phyloP scores from a whole-genome alignment of 169 alveolate species.

The Plasmodium cynomolgi region DNA sequence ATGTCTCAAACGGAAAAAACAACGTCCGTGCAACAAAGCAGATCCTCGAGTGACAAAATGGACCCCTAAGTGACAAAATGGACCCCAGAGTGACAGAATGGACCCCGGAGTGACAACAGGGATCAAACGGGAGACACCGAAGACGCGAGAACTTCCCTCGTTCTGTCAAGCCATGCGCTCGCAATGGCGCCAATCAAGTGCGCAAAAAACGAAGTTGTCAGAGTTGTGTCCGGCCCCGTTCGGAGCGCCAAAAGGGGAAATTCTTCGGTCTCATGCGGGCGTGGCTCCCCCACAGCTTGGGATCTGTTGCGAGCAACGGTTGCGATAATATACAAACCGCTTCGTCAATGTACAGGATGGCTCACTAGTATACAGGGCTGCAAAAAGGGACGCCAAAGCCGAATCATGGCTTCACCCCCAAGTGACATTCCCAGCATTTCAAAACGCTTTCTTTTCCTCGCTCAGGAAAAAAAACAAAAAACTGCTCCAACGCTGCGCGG shows the following conservation, averaged over 20 bases:
- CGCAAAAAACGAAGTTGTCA: not conserved
- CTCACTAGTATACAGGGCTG: too few relatives aligned
- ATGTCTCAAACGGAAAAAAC: not conserved
- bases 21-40: not conserved
- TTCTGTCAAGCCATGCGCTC: conserved; percentile 1
- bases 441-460: not conserved
- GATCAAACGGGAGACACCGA: not conserved
- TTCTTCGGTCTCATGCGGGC: not conserved
- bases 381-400: not conserved
- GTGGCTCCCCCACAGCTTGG: not conserved
- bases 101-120: not conserved
- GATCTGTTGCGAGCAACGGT: not conserved
- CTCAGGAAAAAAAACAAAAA: not conserved
- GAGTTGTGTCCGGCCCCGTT: not conserved
- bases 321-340: not conserved
- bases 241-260: not conserved
- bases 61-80: not conserved
- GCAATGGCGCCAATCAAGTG: not conserved
- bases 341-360: not conserved
- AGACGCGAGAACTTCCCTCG: not conserved
- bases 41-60: not conserved
- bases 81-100: not conserved
- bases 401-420: not conserved
- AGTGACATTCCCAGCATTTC: not conserved
- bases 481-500: not conserved